Evolutionary conservation across 257 asterid species (phyloP), one percentile per base, ranked within the genome.

Genomic region (Solanum chaucha): DNA sequence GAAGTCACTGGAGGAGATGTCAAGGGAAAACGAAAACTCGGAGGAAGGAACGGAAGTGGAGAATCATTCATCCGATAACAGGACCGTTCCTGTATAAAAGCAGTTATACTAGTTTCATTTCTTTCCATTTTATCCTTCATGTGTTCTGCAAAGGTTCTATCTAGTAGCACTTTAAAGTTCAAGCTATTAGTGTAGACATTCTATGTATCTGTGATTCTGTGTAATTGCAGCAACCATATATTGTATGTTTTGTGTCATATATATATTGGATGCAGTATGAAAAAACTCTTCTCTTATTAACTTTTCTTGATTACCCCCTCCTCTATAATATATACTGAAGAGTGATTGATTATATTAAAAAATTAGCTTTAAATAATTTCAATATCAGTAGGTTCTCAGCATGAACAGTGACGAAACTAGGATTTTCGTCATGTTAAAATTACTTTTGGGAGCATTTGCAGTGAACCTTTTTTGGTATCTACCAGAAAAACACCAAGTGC

Each of bases 1-100:
- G 2, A 94, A 89, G 46, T 93, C 96, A 3, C 89, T 92, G 6
- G 95, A 92, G 81, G 96, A 93, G 80, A 89, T 93, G 84, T 89
- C 94, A 0, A 91, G 93, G 3, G 94, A 92, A 80, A 89, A 88
- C 38, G 92, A 89, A 51, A 91, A 89, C 11, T 65, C 41, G 0
- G 55, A 84, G 8, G 55, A 20, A 11, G 20, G n/a, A 36, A 65
- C 26, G n/a, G 32, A 84, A 24, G n/a, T 44, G 40, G 86, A 67
- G 14, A 20, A 9, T 20, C 72, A 13, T 40, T 26, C 77, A 22
- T 35, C 84, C 26, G 64, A 74, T 41, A 48, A 48, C 58, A 48
- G 58, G 58, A 48, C 58, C 7, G 84, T 67, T 26, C 85, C 51
- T 28, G 65, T 19, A 8, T 72, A 35, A 72, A 71, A 6, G 9